Base-by-base conservation (phyloP, 2,329 filamentous ascomycete genomes). In the Intubia oerlemansii region DNA sequence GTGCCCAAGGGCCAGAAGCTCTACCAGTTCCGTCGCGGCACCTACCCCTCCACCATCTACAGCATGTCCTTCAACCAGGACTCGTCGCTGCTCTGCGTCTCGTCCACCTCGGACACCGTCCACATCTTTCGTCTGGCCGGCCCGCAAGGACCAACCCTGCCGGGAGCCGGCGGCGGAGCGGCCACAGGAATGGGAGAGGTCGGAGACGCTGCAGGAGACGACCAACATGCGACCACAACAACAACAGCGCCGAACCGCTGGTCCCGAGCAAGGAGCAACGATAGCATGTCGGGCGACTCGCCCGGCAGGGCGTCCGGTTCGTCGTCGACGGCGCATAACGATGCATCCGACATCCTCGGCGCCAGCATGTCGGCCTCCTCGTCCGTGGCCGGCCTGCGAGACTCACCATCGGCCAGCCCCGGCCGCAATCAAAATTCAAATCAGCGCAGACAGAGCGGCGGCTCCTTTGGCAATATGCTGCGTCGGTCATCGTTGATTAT, bases 61-160 rank as follows among this genome's bases (percentile, higher is more conserved):
- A 91, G 82, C 65, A 93, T 98, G 82, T 91, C 84, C 2, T 98
- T 98, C 54, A 98, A 98, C 49, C 72, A 82, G 28, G 82, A 78
- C 34, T 91, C 84, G 3, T 92, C 84, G 2, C 59, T 98, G 9
- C 66, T 98, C 20, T 93, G 84, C 44, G 84, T 98, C 23, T 95
- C 88, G 5, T 95, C 85, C 4, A 84, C 82, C 2, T 91, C 84
- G 1, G 88, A 98, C 44, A 98, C 88, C 0, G 75, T 98, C 8
- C 88, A 98, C 47, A 82, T 98, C 29, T 98, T 98, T 56, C 80
- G 84, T 31, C 61, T 98, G 13, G 58, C 57, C 29, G 57, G 51
- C 29, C 58, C 65, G 25, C 49, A 53, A 38, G 42, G 43, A 2
- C 46, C 32, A 0, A n/a, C n/a, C n/a, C n/a, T n/a, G n/a, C n/a